A percentile compares a stretch with the other conserved stretches of the same genome.
phyloP scores from a whole-genome alignment of 78 protist genomes.

The Emiliania huxleyi region DNA sequence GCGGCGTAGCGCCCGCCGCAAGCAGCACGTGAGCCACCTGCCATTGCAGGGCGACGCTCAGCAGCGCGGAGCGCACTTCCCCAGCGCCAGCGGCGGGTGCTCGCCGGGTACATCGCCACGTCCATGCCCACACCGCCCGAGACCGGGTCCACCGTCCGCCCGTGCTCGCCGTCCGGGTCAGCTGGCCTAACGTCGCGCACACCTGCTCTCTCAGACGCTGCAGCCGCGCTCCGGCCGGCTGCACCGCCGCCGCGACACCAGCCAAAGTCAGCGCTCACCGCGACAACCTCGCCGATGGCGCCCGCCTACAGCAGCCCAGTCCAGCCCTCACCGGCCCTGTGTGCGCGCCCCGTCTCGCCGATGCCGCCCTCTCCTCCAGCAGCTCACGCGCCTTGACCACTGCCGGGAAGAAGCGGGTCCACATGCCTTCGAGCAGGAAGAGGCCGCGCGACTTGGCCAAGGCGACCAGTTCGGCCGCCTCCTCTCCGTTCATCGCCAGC shows the following conservation, averaged over 20 bases:
- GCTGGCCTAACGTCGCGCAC: neutral
- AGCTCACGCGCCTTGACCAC: neutral
- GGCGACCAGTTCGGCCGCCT: neutral
- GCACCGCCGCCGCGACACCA: neutral
- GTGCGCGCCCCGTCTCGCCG: no score
- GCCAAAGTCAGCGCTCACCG: neutral
- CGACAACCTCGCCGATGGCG: slow-evolving; percentile 14
- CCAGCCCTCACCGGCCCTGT: no score
- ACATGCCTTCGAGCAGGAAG: slow-evolving; percentile 54
- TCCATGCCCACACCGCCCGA: neutral
- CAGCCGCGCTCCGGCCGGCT: neutral
- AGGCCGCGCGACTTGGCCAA: neutral
- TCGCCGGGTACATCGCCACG: neutral
- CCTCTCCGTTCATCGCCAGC: neutral
- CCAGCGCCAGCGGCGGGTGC: no score
- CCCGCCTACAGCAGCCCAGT: no score
- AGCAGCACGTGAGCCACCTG: no score
- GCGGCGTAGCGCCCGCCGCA: no score
- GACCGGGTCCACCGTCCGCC: no score
- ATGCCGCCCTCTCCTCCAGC: neutral
- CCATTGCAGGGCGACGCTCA: no score
- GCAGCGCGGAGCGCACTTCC: no score
- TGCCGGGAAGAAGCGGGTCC: slow-evolving; percentile 54
- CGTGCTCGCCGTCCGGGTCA: no score
- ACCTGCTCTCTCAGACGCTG: neutral